phyloP scores from a whole-genome alignment of 495 filamentous ascomycete genomes.

The Penicillium samsonianum region DNA sequence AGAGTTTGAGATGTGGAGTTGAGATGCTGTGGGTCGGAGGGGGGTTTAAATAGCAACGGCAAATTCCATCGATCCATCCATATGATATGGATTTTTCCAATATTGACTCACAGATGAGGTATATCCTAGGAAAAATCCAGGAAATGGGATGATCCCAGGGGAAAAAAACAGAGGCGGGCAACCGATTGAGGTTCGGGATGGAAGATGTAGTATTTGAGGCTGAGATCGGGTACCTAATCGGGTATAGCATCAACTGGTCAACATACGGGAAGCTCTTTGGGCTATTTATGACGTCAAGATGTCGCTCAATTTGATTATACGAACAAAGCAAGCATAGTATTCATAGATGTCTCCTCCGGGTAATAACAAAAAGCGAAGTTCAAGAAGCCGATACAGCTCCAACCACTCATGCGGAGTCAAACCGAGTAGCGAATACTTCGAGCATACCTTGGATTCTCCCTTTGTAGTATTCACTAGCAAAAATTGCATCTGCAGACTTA shows the following conservation, averaged over 20 bases:
- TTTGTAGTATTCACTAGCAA: constrained; percentile 64
- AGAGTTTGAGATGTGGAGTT: background rate
- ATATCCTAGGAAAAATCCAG: background rate
- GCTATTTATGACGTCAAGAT: too few relatives aligned
- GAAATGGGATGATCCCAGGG: background rate
- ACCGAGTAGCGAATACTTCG: background rate
- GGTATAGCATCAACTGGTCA: background rate
- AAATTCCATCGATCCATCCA: too few relatives aligned
- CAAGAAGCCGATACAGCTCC: background rate
- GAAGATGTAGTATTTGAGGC: background rate
- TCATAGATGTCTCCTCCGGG: too few relatives aligned
- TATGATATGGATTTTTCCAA: too few relatives aligned
- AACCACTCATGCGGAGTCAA: background rate
- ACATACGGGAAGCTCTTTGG: too few relatives aligned
- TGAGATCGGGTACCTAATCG: constrained; percentile 8
- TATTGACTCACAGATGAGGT: background rate
- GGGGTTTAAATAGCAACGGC: background rate
- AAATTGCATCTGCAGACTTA: constrained; percentile 62
- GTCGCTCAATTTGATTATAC: too few relatives aligned
- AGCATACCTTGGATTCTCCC: constrained; percentile 39
- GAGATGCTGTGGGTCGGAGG: background rate
- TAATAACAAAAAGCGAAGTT: background rate
- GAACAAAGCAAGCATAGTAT: too few relatives aligned
- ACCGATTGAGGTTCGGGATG: background rate
- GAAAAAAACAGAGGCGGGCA: background rate